Conservation (phyloP, 2,329 filamentous ascomycete species). For the Trichoderma koningiopsis region DNA sequence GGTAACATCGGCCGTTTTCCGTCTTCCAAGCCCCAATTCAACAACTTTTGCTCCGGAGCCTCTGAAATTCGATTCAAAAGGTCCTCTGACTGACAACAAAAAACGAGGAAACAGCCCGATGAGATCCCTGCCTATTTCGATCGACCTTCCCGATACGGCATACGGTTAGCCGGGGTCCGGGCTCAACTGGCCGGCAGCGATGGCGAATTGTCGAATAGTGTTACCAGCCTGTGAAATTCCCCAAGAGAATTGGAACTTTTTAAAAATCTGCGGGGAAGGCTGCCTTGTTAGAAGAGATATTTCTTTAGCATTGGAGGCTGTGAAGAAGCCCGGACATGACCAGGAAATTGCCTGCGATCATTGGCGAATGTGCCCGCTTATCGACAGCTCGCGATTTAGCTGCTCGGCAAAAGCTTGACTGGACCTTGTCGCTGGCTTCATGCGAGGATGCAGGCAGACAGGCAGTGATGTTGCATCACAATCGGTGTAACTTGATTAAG, state of each 20-base stretch:
- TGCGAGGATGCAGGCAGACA: background rate
- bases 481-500: background rate
- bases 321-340: background rate
- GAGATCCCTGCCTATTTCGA: background rate
- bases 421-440: background rate
- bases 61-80: conserved; percentile 12
- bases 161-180: background rate
- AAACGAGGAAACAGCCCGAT: background rate
- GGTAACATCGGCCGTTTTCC: background rate
- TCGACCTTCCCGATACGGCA: conserved; percentile 20
- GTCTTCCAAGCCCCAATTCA: background rate
- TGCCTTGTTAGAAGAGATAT: conserved; percentile 14
- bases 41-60: background rate
- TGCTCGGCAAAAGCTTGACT: background rate
- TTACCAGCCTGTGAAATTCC: background rate
- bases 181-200: background rate
- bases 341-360: background rate
- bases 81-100: background rate
- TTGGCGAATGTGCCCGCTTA: background rate
- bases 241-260: background rate
- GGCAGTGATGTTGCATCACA: background rate
- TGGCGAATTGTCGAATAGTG: background rate
- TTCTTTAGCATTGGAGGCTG: background rate
- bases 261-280: background rate
- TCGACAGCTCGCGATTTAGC: background rate